Evolutionary conservation across 352 stramenopile species (phyloP), one percentile per base, ranked within the genome.

Genomic region (Thraustotheca clavata): DNA sequence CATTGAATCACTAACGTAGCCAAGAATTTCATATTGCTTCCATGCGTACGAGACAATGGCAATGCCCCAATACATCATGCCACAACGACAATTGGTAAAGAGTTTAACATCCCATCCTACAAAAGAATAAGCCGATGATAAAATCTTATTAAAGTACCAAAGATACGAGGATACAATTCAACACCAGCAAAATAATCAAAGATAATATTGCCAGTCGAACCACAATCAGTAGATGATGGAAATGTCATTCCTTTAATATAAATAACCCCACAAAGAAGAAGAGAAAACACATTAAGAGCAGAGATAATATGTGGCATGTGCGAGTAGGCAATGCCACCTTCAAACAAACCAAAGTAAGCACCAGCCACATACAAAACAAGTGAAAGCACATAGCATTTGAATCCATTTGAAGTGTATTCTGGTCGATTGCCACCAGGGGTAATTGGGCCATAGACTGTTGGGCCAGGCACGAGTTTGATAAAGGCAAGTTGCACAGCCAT

Each of bases 101-200:
- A 94, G 80, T 80, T 99, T 99, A 49, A 99, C 71, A 75, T 99
- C 96, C 76, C 81, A 97, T 57, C 94, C 94, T 41, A 83, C 43
- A 14, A 46, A 34, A 48, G n/a, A 41, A 26, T n/a, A n/a, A n/a
- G n/a, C n/a, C n/a, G n/a, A n/a, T n/a, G n/a, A n/a, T n/a, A n/a
- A n/a, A n/a, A n/a, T n/a, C n/a, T n/a, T n/a, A n/a, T n/a, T n/a
- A n/a, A n/a, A 2, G 32, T 54, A 62, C 55, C 57, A 34, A 94
- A 77, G 38, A 97, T 84, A 24, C 91, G 84, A 27, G 96, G 96
- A 76, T 99, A 98, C 1, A 99, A 79, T 79, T 99, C 96, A 34
- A 87, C 98, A 31, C 96, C 96, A 91, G 95, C 98, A 70, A 96
- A 98, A 76, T 94, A 99, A 77, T 99, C 95, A 62, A 98, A 94